Evolutionary conservation across 257 asterid genomes (phyloP).

Genomic region (Marsdenia floribunda): DNA sequence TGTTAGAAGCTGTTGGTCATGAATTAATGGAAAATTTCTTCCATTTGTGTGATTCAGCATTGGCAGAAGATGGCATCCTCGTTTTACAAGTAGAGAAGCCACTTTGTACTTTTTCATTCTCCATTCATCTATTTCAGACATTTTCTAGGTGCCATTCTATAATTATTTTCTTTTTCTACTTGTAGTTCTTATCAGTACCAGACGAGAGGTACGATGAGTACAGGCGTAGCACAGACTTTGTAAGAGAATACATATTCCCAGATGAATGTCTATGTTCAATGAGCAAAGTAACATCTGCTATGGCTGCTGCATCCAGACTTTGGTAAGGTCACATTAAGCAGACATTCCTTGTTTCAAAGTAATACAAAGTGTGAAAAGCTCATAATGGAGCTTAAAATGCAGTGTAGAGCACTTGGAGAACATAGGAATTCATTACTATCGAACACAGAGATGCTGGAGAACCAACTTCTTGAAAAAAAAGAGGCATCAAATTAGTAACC

Average conservation of each 20-base stretch:
- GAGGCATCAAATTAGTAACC: conserved; percentile 32
- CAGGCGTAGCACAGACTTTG: conserved; percentile 78
- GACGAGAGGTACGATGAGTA: conserved; percentile 73
- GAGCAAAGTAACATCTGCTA: conserved; percentile 71
- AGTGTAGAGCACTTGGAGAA: conserved; percentile 92
- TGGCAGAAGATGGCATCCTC: conserved; percentile 70
- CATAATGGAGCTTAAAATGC: conserved; percentile 15
- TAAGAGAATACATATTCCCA: conserved; percentile 82
- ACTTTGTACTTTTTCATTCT: too few relatives aligned
- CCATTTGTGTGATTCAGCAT: conserved; percentile 53
- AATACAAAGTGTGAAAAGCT: neutral
- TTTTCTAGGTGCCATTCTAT: too few relatives aligned
- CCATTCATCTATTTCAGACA: too few relatives aligned
- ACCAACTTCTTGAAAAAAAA: conserved; percentile 64
- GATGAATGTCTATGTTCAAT: conserved; percentile 82
- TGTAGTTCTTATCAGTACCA: conserved; percentile 71
- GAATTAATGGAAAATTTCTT: conserved; percentile 76
- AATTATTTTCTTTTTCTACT: neutral
- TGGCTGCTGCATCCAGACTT: conserved; percentile 76
- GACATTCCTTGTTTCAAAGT: neutral
- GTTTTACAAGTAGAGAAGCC: conserved; percentile 61
- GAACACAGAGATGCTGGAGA: conserved; percentile 83
- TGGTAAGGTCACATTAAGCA: conserved; percentile 32
- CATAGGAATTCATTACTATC: conserved; percentile 84
- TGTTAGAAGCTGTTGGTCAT: too few relatives aligned